These are phyloP conservation scores for Heritiera littoralis DNA, from an alignment of 345 rosid genomes.

Conservation along the genomic window DNA sequence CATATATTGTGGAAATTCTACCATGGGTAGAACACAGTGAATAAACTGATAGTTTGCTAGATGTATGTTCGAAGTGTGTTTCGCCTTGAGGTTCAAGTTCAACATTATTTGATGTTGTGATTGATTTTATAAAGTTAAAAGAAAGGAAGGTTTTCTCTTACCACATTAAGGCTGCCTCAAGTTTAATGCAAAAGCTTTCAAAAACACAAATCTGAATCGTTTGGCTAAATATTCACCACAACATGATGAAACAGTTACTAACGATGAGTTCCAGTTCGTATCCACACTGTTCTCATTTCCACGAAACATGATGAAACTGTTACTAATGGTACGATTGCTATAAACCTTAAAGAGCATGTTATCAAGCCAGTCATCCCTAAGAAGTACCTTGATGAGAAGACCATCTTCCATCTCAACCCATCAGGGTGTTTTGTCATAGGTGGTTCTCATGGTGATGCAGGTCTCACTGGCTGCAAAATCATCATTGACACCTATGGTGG, in stretches of 20 bases:
- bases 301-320: conserved; percentile 50
- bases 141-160: background rate
- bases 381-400: conserved; percentile 49
- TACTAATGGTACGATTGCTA: conserved; percentile 46
- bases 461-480: conserved; percentile 49
- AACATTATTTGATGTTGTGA: background rate
- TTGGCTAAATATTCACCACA: too few species aligned
- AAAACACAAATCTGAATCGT: too few species aligned
- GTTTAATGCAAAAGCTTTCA: too few species aligned
- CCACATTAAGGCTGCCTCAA: background rate
- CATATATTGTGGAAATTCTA: background rate
- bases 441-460: conserved; percentile 50
- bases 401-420: conserved; percentile 53
- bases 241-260: too few species aligned
- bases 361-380: conserved; percentile 47
- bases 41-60: background rate
- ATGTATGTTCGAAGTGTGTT: background rate
- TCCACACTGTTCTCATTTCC: conserved; percentile 51
- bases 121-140: background rate
- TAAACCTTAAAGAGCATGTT: conserved; percentile 47
- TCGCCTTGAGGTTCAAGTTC: background rate
- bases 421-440: conserved; percentile 48
- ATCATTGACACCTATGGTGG: conserved; percentile 50
- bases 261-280: conserved; percentile 19
- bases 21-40: background rate